Base-by-base conservation (phyloP, 2,329 filamentous ascomycete species). In the Periconia sp. region DNA sequence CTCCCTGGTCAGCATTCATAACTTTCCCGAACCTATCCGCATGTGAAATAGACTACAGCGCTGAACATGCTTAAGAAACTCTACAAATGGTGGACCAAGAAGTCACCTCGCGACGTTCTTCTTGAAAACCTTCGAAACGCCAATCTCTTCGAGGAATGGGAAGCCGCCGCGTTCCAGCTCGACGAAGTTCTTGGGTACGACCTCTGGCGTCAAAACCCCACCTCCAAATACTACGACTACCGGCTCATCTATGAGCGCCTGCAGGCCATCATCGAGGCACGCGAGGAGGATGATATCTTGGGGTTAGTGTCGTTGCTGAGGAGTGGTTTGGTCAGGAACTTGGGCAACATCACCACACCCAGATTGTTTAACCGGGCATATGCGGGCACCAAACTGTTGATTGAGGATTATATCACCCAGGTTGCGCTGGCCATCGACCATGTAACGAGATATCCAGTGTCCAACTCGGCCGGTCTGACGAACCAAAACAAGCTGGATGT, bases 351-450 rank as follows among this genome's bases (percentile, higher is more conserved):
- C 63, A 91, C 90, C 1, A 84, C 88, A 1, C 85, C 90, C 2
- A 86, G 86, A 58, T 79, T 97, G 1, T 97, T 92, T 76, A 92
- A 92, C 64, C 84, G 88, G 53, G 89, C 91, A 13, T 94, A 94
- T 69, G 88, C 89, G 1, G 92, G 92, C 15, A 96, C 92, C 1
- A 97, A 97, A 71, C 84, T 90, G 49, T 77, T 96, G 45, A 95
- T 97, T 57, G 92, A 96, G 68, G 90, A 95, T 72, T 97, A 97
- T 68, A 87, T 96, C 57, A 86, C 87, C 1, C 87, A 93, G 68
- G 87, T 96, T 35, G 89, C 89, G n/a, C 84, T 89, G 54, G 88
- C 90, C 1, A 85, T 96, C 50, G 84, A 90, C 56, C 87, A 92
- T 66, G 87, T 97, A 37, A 87, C 86, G 27, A 77, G 78, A 18